A percentile compares a stretch with the other conserved stretches of the same genome.
Evolutionary conservation across 495 filamentous ascomycete species (phyloP).

Genomic region (Hypoxylon perforatum): DNA sequence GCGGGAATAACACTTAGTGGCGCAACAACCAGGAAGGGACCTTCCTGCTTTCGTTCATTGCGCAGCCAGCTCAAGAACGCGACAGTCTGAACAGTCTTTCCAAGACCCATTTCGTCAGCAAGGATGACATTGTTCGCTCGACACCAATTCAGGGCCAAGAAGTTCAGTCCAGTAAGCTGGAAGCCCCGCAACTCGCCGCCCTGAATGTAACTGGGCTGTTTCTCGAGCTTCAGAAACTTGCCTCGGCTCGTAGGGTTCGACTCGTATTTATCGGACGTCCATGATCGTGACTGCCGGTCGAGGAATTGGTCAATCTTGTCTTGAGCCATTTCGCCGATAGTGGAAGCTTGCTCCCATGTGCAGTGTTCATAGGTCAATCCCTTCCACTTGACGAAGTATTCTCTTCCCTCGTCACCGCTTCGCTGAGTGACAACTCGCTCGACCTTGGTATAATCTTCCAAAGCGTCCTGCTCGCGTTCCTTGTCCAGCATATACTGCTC

Average conservation of each 20-base stretch:
- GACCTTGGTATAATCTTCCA: conserved; percentile 86
- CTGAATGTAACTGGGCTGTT: conserved; percentile 86
- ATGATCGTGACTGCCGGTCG: conserved; percentile 78
- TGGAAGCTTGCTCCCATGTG: conserved; percentile 88
- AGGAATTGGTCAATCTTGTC: conserved; percentile 90
- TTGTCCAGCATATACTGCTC: conserved; percentile 92
- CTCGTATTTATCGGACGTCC: conserved; percentile 79
- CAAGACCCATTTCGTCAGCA: conserved; percentile 98
- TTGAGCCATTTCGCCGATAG: conserved; percentile 81
- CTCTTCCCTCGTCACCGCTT: conserved; percentile 76
- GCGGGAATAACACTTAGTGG: conserved; percentile 95
- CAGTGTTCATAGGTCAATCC: conserved; percentile 88
- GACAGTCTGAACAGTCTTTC: conserved; percentile 98
- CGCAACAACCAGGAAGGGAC: conserved; percentile 94
- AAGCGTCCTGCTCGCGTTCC: conserved; percentile 83
- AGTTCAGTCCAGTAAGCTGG: conserved; percentile 93
- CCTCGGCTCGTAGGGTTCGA: conserved; percentile 77
- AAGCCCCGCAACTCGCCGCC: conserved; percentile 91
- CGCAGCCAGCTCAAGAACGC: conserved; percentile 97
- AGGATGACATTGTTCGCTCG: conserved; percentile 92
- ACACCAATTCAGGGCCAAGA: conserved; percentile 94
- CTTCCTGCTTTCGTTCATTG: conserved; percentile 89
- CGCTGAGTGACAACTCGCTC: conserved; percentile 89
- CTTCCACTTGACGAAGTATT: conserved; percentile 95
- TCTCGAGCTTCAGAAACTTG: conserved; percentile 75